Conservation (phyloP, 2,329 filamentous ascomycete genomes). For the Aspergillus versicolor region DNA sequence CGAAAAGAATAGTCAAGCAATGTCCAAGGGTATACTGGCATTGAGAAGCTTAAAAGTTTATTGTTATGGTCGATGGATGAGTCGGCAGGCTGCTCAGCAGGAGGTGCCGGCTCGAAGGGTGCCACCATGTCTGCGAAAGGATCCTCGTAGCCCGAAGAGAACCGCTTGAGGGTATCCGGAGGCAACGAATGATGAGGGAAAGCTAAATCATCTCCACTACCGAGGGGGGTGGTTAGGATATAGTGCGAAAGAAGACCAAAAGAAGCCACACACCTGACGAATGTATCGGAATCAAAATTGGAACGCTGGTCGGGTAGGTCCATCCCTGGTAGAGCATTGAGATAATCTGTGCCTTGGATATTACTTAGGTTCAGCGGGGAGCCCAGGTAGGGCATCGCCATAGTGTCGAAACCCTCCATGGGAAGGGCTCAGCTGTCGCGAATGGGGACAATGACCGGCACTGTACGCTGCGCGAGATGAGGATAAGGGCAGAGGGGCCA, state of each 20-base stretch:
- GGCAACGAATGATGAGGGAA: constrained; percentile 46
- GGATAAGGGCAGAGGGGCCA: neutral
- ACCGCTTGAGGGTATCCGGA: constrained; percentile 47
- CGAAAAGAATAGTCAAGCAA: constrained; percentile 61
- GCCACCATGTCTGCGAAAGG: constrained; percentile 53
- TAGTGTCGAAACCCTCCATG: constrained; percentile 60
- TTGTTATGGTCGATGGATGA: constrained; percentile 64
- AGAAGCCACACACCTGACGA: constrained; percentile 54
- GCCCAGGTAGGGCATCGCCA: constrained; percentile 63
- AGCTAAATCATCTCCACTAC: constrained; percentile 53
- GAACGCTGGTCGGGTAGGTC: constrained; percentile 60
- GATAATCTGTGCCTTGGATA: constrained; percentile 49
- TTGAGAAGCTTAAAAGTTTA: constrained; percentile 72
- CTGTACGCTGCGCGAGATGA: neutral
- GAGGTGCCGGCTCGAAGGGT: constrained; percentile 42
- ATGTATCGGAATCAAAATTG: constrained; percentile 60
- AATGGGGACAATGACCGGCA: neutral
- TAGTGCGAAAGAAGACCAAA: neutral
- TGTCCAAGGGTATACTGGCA: constrained; percentile 60
- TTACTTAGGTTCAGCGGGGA: constrained; percentile 57
- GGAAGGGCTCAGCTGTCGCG: constrained; percentile 13
- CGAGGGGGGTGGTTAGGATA: neutral
- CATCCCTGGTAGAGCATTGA: constrained; percentile 51
- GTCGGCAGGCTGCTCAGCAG: constrained; percentile 50
- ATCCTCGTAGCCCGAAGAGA: constrained; percentile 49